Evolutionary conservation across 352 stramenopile genomes (phyloP), one percentile per base, ranked within the genome.

Genomic region (Phytopythium boreale): DNA sequence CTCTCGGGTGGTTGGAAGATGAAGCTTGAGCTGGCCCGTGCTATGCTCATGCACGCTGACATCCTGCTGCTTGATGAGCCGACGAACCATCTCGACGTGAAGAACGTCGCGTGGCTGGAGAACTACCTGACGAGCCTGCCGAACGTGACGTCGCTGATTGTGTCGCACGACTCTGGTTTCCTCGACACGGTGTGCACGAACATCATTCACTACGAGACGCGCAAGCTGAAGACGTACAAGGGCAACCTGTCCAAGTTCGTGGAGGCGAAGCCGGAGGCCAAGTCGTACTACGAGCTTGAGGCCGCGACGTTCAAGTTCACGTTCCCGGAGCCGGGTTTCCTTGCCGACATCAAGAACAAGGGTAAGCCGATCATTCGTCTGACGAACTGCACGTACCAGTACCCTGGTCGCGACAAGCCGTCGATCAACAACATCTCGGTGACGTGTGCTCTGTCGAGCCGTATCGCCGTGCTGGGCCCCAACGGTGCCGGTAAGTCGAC

Each of bases 131-230:
- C 79, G 65, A 82, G 70, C 50, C 84, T 96, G 62, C 70, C 77
- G 27, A 93, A 98, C 64, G 80, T 95, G 63, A 99, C 96, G 15
- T 86, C 89, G 36, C 85, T 98, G 50, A 93, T 99, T 52, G 96
- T 99, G 53, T 98, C 89, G 71, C 96, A 99, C 82, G 97, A 99
- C 82, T 93, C 96, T 26, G 88, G 89, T 17, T 99, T 99, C 82
- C 76, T 99, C 22, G 98, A 99, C 84, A 97, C 97, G 69, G 95
- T 99, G 15, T 98, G 89, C 70, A 99, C 97, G 2, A 97, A 99
- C 83, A 98, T 98, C 29, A 97, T 99, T 62, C 92, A 99, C 80
- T 98, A 99, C 84, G 93, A 98, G 72, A 94, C 85, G 69, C 95
- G 82, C 55, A 92, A 95, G 84, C 74, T 95, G 51, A 92, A 92